Evolutionary conservation across 2,329 filamentous ascomycete genomes (phyloP), one percentile per base, ranked within the genome.

Genomic region (Diaporthe vexans): DNA sequence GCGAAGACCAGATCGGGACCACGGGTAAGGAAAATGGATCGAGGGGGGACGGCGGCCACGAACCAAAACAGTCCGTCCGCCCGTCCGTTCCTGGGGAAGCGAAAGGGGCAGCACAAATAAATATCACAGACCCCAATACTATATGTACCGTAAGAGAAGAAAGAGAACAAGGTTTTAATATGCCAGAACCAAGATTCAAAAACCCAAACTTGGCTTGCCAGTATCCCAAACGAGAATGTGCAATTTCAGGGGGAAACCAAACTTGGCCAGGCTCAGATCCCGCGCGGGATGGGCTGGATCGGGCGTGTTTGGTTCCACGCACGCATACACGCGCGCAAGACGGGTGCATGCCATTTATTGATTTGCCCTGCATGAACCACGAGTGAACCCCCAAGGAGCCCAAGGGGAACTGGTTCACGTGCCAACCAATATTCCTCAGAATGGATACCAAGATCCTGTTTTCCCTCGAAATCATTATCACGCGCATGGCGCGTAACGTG

Each of bases 321-420:
- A 37, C 10, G 4, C 8, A 37, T 10, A 37, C 37, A 37, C 13
- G 37, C 37, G 37, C 37, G 37, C 37, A 37, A 37, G 13, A 37
- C 13, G 11, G 37, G 10, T 37, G 37, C 10, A 10, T 37, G 37
- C 13, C 37, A 43, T 17, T 43, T 43, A 17, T 17, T 43, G 40
- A 43, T 43, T 43, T 43, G 40, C 40, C 40, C 26, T 26, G 59
- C 59, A 65, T 65, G 24, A 65, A 65, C 59, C 13, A 43, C 15
- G 13, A 43, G 19, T 17, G 13, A 43, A 17, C 15, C 40, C 40
- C 40, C 40, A 17, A 17, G 17, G 29, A 33, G 29, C 15, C 11
- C 37, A 40, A 21, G 9, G 26, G 11, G 37, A n/a, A 9, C 13
- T 7, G 17, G 40, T 65, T n/a, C 59, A 65, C 59, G 26, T 65